Evolutionary conservation across 345 rosid species (phyloP).

Genomic region (Pistacia integerrima): DNA sequence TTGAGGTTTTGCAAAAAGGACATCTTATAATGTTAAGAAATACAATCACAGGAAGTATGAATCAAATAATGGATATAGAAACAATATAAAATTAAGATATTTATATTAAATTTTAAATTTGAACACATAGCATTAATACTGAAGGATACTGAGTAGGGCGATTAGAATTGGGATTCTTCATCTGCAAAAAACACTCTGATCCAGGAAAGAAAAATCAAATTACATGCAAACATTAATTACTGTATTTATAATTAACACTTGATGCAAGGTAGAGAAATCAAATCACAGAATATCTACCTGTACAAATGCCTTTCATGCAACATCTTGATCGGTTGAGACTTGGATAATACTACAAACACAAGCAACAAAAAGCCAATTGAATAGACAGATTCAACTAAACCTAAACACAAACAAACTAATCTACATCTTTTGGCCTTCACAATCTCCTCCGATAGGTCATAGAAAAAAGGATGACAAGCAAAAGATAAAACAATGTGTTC

Average conservation of each 20-base stretch:
- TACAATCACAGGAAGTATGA: constrained; percentile 19
- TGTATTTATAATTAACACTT: background rate
- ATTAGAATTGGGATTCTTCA: constrained; percentile 92
- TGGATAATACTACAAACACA: constrained; percentile 70
- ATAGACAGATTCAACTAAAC: constrained; percentile 12
- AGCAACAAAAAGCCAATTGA: constrained; percentile 10
- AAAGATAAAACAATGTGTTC: background rate
- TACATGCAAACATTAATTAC: constrained; percentile 9
- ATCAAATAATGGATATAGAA: background rate
- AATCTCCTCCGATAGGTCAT: background rate
- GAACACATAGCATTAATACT: background rate
- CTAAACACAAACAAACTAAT: background rate
- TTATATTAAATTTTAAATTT: background rate
- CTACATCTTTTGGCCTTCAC: background rate
- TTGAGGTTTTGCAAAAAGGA: constrained; percentile 94
- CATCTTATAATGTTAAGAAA: constrained; percentile 75
- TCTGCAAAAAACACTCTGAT: constrained; percentile 97
- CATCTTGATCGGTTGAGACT: constrained; percentile 97
- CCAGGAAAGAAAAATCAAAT: constrained; percentile 26
- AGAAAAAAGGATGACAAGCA: background rate
- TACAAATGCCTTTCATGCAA: constrained; percentile 95
- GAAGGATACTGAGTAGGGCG: constrained; percentile 99
- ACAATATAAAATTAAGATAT: constrained; percentile 12
- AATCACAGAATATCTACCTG: constrained; percentile 50
- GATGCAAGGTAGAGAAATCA: background rate